Base-by-base conservation (phyloP, 2,329 filamentous ascomycete species). In the Sporothrix brasiliensis region DNA sequence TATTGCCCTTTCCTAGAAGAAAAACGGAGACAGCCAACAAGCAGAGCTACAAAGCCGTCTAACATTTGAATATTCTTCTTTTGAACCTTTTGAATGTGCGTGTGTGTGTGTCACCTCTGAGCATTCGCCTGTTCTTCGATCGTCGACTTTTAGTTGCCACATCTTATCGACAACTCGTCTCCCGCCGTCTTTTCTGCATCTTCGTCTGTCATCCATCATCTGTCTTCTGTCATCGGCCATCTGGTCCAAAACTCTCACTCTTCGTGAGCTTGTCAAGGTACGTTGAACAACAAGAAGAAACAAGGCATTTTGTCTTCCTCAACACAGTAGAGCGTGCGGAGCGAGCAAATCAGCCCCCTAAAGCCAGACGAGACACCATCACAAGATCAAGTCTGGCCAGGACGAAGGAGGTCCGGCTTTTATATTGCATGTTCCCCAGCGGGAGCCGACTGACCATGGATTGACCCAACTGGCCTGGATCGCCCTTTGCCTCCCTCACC, bases 381-480 rank as follows among this genome's bases (percentile, higher is more conserved):
- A n/a, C 47, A 16, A 24, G 27, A 30, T 30, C 27, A 30, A 30
- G 27, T 30, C 27, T 30, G 27, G 27, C 11, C 56, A 19, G 27
- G 10, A 11, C 13, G 24, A 53, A 68, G 34, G 34, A 53, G n/a
- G 34, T 52, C 34, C 34, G 53, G 53, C 27, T 10, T 54, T 41
- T 24, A 68, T 60, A 68, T 68, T 68, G 21, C 49, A 60, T 68
- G 44, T 68, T 67, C 67, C 67, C 53, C 67, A 68, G 67, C 67
- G 67, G 67, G 56, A 44, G 52, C 53, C 52, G 56, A 68, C 67
- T 50, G 27, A 27, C 53, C 53, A 58, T 11, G 13, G 34, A 47
- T 16, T 47, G 44, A 16, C 44, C 56, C 30, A n/a, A 58, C 19
- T 41, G 30, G 14, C 34, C 19, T 41, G 56, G 56, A 60, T 60